Evolutionary conservation across 352 stramenopile species (phyloP), one percentile per base, ranked within the genome.

Genomic region (Phytopythium boreale): DNA sequence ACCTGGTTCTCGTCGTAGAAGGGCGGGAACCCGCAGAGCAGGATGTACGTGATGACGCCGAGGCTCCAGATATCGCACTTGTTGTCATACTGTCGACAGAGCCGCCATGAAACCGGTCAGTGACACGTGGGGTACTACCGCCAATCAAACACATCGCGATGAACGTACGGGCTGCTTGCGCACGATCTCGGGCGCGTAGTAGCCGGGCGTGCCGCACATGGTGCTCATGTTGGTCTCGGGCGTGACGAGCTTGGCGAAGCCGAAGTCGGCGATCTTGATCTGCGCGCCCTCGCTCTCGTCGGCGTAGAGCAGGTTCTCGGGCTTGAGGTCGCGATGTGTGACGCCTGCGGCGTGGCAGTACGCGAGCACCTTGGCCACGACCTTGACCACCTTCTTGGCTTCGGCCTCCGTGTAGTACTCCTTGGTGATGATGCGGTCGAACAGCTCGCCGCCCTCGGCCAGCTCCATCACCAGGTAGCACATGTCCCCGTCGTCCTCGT

Each of bases 61-160:
- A 99, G 77, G 71, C 82, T 97, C 95, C 96, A 99, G 70, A 98
- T 97, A 77, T 99, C 96, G 50, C 93, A 95, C 77, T 98, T 96
- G 68, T 87, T 97, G 72, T 96, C 93, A 74, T 99, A 99, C 67
- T 87, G 62, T 24, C 22, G 27, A 1, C 15, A 7, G 22, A 7
- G 17, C 19, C 36, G 39, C 5, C n/a, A 20, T n/a, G n/a, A n/a
- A n/a, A 7, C 29, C 4, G 29, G 29, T 34, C 29, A 34, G 29
- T 34, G 29, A 34, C 4, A 8, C 29, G 29, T 34, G 29, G 29
- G 29, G 29, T 15, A 10, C 20, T 20, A 68, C 22, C 29, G 37
- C 26, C 26, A 24, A 47, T 39, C 37, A 39, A 61, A 17, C 36
- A 66, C 34, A 39, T 39, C 34, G 41, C 10, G 5, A 66, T 10